Conservation (phyloP, 768 basidiomycete genomes). For the Chiua virens region DNA sequence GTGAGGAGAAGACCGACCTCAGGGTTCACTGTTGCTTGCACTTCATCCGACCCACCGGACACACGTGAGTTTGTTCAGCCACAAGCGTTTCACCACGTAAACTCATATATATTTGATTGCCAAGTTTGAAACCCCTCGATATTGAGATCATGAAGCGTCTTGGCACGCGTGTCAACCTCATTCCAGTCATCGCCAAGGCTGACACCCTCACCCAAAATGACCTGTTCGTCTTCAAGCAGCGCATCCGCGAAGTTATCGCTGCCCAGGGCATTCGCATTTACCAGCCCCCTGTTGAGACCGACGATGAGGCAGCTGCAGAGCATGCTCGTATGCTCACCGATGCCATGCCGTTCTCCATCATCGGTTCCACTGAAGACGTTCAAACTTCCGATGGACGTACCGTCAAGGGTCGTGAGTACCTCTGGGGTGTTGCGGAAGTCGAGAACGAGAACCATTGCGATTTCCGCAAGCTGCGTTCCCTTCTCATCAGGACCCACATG, state of each 20-base stretch:
- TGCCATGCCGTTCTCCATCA: conserved; percentile 98
- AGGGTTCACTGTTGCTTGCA: conserved; percentile 96
- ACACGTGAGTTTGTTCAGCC: conserved; percentile 65
- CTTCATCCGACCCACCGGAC: conserved; percentile 94
- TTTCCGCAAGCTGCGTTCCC: conserved; percentile 94
- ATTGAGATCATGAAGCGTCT: conserved; percentile 99
- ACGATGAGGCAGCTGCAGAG: conserved; percentile 84
- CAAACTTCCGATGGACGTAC: conserved; percentile 84
- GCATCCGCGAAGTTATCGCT: conserved; percentile 85
- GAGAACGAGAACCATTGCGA: conserved; percentile 99
- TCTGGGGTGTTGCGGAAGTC: conserved; percentile 99
- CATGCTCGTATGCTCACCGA: conserved; percentile 85
- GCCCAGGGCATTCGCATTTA: conserved; percentile 96
- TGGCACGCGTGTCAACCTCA: conserved; percentile 96
- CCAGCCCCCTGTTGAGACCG: conserved; percentile 86
- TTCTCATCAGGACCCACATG: conserved; percentile 98
- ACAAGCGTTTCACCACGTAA: neutral
- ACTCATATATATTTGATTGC: conserved; percentile 5
- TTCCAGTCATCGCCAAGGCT: conserved; percentile 96
- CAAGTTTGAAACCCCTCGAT: conserved; percentile 88
- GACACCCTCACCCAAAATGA: conserved; percentile 97
- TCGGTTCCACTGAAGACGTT: conserved; percentile 95
- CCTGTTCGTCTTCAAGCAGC: conserved; percentile 87
- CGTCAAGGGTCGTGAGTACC: conserved; percentile 97
- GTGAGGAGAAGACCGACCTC: conserved; percentile 91